Base-by-base conservation (phyloP, 306 rosid genomes). In the Inga oerstediana region DNA sequence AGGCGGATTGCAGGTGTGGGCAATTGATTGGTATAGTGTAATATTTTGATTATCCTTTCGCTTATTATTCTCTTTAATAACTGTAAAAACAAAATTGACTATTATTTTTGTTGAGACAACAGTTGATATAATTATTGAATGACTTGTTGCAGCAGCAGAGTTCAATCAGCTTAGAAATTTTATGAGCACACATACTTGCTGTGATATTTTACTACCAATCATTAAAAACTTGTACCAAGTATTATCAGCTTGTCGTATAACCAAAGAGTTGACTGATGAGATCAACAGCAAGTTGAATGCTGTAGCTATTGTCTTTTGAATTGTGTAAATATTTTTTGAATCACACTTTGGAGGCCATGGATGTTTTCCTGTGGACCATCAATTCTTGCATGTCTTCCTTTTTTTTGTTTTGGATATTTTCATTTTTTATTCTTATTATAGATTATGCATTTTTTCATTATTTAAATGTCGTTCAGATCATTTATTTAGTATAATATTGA, bases 391-490 rank as follows among this genome's bases (percentile, higher is more conserved):
- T 32, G n/a, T 34, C 39, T 51, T 75, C 48, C 32, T 56, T 19
- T 20, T 52, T 3, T 27, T 4, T 3, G 10, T 22, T 5, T 22
- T 72, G 78, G 30, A 34, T 32, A 3, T 51, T 19, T 52, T 75
- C 66, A 43, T 17, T 52, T 34, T 39, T 75, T 16, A 30, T 46
- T 27, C 43, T 73, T 1, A 8, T 72, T 46, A 64, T 72, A 72
- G 68, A 14, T 65, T 68, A 35, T 66, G 72, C 76, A 78, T 27
- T 67, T 82, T 72, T 39, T 85, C 77, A 43, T 82, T 59, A 48
- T 64, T 16, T 46, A 45, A 48, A 24, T 24, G 75, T 20, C 35
- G 52, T 52, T 80, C 54, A 73, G 64, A 48, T 75, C 44, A 30
- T 46, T 1, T 46, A 52, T 56, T 41, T 80, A 72, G 32, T 14